Percentiles rank a stretch among this genome's conserved stretches.
These are phyloP conservation scores for Haematococcus lacustris DNA, from an alignment of 139 green algal species.

Conservation along the genomic window DNA sequence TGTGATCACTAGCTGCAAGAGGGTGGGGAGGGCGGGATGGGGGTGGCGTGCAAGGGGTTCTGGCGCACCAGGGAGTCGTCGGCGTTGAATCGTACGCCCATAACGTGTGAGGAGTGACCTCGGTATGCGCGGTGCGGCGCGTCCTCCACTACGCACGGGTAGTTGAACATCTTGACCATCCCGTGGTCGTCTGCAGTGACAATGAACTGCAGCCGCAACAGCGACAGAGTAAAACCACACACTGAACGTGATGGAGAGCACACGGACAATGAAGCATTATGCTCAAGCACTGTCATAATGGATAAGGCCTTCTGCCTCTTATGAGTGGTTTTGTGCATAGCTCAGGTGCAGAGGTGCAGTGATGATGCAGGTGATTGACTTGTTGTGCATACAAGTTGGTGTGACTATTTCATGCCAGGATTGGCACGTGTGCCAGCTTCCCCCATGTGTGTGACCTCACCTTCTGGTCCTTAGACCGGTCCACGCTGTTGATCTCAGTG, in stretches of 20 bases:
- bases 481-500: constrained; percentile 39
- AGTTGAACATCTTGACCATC: constrained; percentile 66
- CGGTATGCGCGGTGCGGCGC: constrained; percentile 52
- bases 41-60: too few species aligned
- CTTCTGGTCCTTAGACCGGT: constrained; percentile 18
- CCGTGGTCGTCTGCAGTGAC: constrained; percentile 47
- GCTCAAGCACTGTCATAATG: too few species aligned
- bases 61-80: constrained; percentile 20
- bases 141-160: constrained; percentile 59
- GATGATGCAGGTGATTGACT: too few species aligned
- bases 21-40: neutral
- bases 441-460: too few species aligned
- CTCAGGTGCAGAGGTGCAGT: too few species aligned
- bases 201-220: constrained; percentile 27
- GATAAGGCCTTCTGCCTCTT: too few species aligned
- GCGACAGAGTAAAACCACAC: constrained; percentile 7
- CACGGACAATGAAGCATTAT: neutral
- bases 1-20: neutral
- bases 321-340: too few species aligned
- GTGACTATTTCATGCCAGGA: too few species aligned
- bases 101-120: constrained; percentile 62
- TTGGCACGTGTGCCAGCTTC: too few species aligned
- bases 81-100: constrained; percentile 51
- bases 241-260: neutral
- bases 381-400: too few species aligned